Base-by-base conservation (phyloP, 768 basidiomycete species). In the Sporobolomyces phaffii region DNA sequence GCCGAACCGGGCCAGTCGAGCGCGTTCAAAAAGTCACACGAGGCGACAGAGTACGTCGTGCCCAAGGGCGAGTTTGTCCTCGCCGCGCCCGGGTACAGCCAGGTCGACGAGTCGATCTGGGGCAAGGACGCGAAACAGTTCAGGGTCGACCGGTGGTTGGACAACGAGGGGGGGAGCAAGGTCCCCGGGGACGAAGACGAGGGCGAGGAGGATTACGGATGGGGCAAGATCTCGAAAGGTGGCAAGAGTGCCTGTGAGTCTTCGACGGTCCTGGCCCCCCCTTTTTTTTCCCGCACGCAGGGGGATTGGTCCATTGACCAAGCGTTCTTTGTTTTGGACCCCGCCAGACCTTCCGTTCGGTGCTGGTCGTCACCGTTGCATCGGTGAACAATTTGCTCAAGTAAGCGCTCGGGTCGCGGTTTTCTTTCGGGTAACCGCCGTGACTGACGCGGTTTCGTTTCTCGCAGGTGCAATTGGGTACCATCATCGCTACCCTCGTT, bases 261-360 rank as follows among this genome's bases (percentile, higher is more conserved):
- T 43, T 22, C 34, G n/a, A n/a, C n/a, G n/a, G n/a, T n/a, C n/a
- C n/a, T n/a, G n/a, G n/a, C n/a, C n/a, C 14, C 26, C 7, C 33
- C 41, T 38, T 36, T 34, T 28, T 9, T n/a, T n/a, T n/a, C n/a
- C n/a, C n/a, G n/a, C n/a, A n/a, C n/a, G n/a, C n/a, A n/a, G n/a
- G n/a, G n/a, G n/a, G n/a, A n/a, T n/a, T n/a, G n/a, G n/a, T n/a
- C n/a, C 10, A 2, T 22, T 48, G 13, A 2, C 14, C 52, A 44
- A n/a, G n/a, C 51, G 18, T 33, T 62, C 1, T 31, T n/a, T 29
- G n/a, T 4, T 28, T 40, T 5, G 59, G 62, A 28, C 36, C n/a
- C 24, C 24, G 26, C 13, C 90, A 53, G 97, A 98, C 77, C 90
- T 96, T 77, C 96, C 96, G 2, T 99, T 99, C 74, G 96, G 96